phyloP scores from a whole-genome alignment of 352 stramenopile species.

The Phytopythium oedochilum region DNA sequence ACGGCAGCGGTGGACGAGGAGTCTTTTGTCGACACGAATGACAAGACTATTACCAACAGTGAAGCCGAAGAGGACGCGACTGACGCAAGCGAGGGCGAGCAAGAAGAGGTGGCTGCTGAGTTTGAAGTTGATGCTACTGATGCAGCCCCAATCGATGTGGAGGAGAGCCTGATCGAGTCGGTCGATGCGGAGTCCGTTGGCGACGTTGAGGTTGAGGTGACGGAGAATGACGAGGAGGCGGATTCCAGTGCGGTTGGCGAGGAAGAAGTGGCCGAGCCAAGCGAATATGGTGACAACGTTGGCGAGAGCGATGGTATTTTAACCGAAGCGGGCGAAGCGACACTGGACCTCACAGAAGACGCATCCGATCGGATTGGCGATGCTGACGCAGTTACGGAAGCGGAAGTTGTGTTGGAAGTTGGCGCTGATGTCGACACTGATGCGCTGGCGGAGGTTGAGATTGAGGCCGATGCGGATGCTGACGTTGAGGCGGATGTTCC shows the following conservation, averaged over 20 bases:
- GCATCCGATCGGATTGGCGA: background rate
- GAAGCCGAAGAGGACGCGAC: background rate
- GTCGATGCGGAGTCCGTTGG: background rate
- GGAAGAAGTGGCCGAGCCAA: background rate
- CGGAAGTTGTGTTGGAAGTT: background rate
- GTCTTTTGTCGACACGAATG: background rate
- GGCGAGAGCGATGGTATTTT: background rate
- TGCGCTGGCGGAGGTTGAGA: too few relatives aligned
- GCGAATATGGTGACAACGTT: slow-evolving; percentile 3
- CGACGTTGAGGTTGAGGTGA: background rate
- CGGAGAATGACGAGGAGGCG: background rate
- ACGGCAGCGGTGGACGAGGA: background rate
- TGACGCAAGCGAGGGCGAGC: background rate
- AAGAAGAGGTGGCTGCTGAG: slow-evolving; percentile 2
- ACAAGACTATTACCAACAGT: background rate
- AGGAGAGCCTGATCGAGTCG: background rate
- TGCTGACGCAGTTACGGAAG: background rate
- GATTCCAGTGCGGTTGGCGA: background rate
- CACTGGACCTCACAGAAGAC: background rate
- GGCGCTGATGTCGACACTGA: background rate
- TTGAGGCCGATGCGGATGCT: slow-evolving; percentile 1
- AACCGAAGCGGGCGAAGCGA: background rate
- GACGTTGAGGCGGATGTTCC: slow-evolving; percentile 1
- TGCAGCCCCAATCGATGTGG: background rate
- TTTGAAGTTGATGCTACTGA: background rate